Conservation (phyloP, 2,329 filamentous ascomycete genomes). For the Fusarium fujikuroi region DNA sequence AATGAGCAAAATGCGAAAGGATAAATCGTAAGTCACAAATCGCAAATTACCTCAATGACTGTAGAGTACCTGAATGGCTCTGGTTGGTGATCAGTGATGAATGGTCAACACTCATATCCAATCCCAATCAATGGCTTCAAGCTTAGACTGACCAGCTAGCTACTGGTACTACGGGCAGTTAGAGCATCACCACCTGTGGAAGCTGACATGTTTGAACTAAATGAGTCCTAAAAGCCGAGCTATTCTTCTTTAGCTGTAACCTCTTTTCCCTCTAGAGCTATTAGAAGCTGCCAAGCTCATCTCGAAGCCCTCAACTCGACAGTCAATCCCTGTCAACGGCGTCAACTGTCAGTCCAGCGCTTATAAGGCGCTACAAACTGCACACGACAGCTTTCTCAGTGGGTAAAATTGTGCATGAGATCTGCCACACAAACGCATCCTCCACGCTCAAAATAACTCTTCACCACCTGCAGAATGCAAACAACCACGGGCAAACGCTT, state of each 20-base stretch:
- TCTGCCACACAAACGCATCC: slow-evolving; percentile 18
- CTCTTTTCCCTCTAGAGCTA: neutral
- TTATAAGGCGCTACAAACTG: slow-evolving; percentile 7
- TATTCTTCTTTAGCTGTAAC: neutral
- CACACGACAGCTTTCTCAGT: slow-evolving; percentile 1
- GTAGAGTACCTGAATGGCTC: neutral
- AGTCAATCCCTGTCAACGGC: neutral
- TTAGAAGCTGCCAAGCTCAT: slow-evolving; percentile 15
- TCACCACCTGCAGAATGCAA: slow-evolving; percentile 14
- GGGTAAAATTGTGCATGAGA: slow-evolving; percentile 20
- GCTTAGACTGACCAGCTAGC: slow-evolving; percentile 18
- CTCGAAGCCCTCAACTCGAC: slow-evolving; percentile 9
- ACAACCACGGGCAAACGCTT: slow-evolving; percentile 10
- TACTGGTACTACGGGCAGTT: neutral
- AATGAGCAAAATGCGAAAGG: neutral
- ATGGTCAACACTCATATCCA: slow-evolving; percentile 6
- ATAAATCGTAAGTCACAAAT: neutral
- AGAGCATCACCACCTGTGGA: neutral
- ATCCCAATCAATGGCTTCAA: slow-evolving; percentile 26
- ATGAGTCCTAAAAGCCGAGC: neutral
- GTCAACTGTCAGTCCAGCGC: slow-evolving; percentile 13
- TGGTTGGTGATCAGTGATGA: neutral
- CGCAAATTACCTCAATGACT: neutral
- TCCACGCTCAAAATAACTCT: neutral
- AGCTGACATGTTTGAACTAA: neutral